These are phyloP conservation scores for Priceomyces castillae DNA, from an alignment of 805 yeast genomes.

Conservation along the genomic window DNA sequence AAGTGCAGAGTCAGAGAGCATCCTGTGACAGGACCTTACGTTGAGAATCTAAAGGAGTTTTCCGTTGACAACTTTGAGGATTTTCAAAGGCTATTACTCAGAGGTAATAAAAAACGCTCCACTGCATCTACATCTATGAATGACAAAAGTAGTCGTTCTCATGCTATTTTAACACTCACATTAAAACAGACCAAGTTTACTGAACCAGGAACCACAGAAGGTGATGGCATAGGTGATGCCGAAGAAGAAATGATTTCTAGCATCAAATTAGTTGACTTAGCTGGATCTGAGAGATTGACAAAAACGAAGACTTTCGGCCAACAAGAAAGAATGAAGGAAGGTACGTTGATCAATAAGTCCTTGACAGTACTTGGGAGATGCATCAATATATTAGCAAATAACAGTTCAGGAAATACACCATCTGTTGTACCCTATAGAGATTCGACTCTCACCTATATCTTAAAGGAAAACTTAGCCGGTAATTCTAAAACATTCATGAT, in stretches of 20 bases:
- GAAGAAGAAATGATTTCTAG: constrained; percentile 54
- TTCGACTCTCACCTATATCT: constrained; percentile 68
- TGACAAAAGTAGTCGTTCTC: constrained; percentile 72
- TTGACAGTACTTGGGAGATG: constrained; percentile 77
- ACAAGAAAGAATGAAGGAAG: constrained; percentile 62
- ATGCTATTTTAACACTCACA: constrained; percentile 68
- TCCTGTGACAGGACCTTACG: constrained; percentile 66
- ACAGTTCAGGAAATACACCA: constrained; percentile 17
- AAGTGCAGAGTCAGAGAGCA: constrained; percentile 61
- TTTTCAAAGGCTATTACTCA: constrained; percentile 43
- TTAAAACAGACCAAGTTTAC: constrained; percentile 54
- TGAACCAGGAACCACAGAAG: constrained; percentile 24
- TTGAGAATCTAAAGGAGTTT: constrained; percentile 61
- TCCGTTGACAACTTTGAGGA: constrained; percentile 48
- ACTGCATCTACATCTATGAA: constrained; percentile 76
- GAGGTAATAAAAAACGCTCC: constrained; percentile 57
- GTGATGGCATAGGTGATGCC: constrained; percentile 34
- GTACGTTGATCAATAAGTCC: constrained; percentile 74
- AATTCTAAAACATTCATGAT: constrained; percentile 84
- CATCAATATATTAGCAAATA: constrained; percentile 45
- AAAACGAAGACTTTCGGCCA: constrained; percentile 60
- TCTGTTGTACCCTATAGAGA: constrained; percentile 68
- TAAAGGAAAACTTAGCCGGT: constrained; percentile 77
- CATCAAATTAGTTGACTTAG: constrained; percentile 72
- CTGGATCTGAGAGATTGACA: constrained; percentile 74